Base-by-base conservation (phyloP, 2,329 filamentous ascomycete genomes). In the Dactylellina leptospora region DNA sequence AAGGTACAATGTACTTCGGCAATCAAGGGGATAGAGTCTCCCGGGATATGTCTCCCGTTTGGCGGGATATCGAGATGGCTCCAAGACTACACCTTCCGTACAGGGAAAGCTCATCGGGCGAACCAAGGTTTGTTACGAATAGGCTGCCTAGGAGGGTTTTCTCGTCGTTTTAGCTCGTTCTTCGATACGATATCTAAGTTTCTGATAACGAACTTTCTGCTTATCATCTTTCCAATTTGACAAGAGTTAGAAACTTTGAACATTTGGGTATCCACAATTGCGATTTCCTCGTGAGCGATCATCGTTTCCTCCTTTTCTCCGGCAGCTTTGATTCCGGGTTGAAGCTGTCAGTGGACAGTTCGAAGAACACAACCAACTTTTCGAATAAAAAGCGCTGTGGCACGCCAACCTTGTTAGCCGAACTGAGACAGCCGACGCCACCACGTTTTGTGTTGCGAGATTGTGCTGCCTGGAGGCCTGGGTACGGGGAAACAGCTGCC, bases 71-170 rank as follows among this genome's bases (percentile, higher is more conserved):
- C 48, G 23, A 63, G 38, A 63, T 45, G 10, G 27, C 33, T 22
- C 8, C 23, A 50, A 18, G 25, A 42, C 28, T 47, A 20, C 68
- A 72, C 68, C 68, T 72, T 72, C 68, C 68, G 10, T 45, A 60
- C 38, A 53, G 27, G 58, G 66, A 63, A 71, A 44, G 51, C 53
- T 40, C 47, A 18, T 48, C 47, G 45, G 50, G 33, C 64, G 48
- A 60, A 72, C 59, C 68, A 59, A 59, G 58, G 58, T 56, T 50
- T 71, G 20, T 20, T 6, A 5, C 48, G 30, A 51, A 18, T 33
- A 36, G 68, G 68, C 40, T 72, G 68, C 68, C 68, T 72, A 72
- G 48, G 59, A 25, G 42, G 16, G 44, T 50, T 62, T 42, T 62
- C 36, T 28, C 44, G n/a, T n/a, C n/a, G n/a, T n/a, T n/a, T n/a